Evolutionary conservation across 2,329 filamentous ascomycete species (phyloP).

Genomic region (Massarina eburnea): DNA sequence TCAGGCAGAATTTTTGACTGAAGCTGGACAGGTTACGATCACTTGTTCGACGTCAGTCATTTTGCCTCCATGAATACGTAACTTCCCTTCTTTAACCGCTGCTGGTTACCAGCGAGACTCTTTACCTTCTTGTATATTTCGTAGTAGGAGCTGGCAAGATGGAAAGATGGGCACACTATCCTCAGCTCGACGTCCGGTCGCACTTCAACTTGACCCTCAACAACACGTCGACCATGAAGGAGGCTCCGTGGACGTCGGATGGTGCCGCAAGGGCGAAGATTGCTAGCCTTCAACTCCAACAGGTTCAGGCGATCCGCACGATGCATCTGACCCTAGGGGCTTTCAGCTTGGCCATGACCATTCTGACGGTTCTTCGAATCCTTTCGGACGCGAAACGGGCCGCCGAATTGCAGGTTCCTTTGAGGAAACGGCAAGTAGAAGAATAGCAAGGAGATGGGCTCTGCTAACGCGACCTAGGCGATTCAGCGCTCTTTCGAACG

Average conservation of each 20-base stretch:
- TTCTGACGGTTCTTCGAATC: conserved; percentile 41
- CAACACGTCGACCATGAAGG: conserved; percentile 27
- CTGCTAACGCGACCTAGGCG: conserved; percentile 28
- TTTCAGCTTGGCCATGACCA: conserved; percentile 40
- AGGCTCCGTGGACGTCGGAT: conserved; percentile 31
- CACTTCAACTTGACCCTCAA: conserved; percentile 44
- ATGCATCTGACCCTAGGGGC: conserved; percentile 44
- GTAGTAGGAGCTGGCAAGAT: conserved; percentile 36
- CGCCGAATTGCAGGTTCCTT: conserved; percentile 32
- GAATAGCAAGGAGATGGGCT: not conserved
- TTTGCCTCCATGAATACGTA: conserved; percentile 42
- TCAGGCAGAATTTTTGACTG: conserved; percentile 37
- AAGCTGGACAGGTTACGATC: conserved; percentile 38
- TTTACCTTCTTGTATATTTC: conserved; percentile 32
- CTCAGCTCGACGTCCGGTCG: conserved; percentile 38
- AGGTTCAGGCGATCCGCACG: conserved; percentile 42
- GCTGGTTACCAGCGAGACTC: conserved; percentile 43
- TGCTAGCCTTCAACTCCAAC: conserved; percentile 36
- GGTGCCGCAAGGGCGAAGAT: conserved; percentile 37
- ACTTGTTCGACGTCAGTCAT: conserved; percentile 37
- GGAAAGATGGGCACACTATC: conserved; percentile 39
- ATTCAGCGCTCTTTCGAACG: conserved; percentile 38
- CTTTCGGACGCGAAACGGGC: conserved; percentile 41
- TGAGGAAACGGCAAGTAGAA: conserved; percentile 35
- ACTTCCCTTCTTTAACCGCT: conserved; percentile 39